A percentile compares a stretch with the other conserved stretches of the same genome.
These are phyloP conservation scores for Colletotrichum lini DNA, from an alignment of 2,329 filamentous ascomycete genomes.

Conservation along the genomic window DNA sequence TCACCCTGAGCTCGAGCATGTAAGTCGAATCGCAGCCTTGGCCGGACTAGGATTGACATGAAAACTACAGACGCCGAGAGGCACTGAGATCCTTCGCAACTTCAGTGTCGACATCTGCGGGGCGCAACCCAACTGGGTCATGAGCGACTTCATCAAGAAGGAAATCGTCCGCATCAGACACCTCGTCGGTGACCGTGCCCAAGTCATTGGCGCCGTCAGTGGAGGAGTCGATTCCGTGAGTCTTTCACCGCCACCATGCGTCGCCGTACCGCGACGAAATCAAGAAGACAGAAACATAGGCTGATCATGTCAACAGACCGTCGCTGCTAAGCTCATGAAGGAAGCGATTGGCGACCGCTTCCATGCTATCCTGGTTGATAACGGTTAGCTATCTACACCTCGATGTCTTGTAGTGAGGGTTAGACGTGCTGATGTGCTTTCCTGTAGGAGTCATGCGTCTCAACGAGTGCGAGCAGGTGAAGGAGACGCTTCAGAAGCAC, in stretches of 20 bases:
- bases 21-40: neutral
- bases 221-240: conserved; percentile 81
- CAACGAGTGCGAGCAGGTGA: conserved; percentile 86
- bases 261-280: neutral
- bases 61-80: conserved; percentile 75
- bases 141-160: conserved; percentile 85
- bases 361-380: conserved; percentile 88
- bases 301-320: conserved; percentile 65
- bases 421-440: neutral
- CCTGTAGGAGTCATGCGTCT: conserved; percentile 76
- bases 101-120: conserved; percentile 88
- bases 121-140: conserved; percentile 84
- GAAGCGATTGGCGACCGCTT: conserved; percentile 87
- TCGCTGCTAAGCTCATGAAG: conserved; percentile 88
- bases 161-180: conserved; percentile 86
- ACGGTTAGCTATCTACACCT: conserved; percentile 61
- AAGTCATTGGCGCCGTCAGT: conserved; percentile 76
- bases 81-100: conserved; percentile 81
- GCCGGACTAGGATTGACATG: neutral
- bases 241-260: neutral
- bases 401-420: too few species aligned
- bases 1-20: conserved; percentile 80
- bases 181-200: conserved; percentile 84
- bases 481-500: conserved; percentile 82
- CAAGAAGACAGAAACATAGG: neutral